phyloP scores from a whole-genome alignment of 495 filamentous ascomycete species.

The Glonium stellatum region DNA sequence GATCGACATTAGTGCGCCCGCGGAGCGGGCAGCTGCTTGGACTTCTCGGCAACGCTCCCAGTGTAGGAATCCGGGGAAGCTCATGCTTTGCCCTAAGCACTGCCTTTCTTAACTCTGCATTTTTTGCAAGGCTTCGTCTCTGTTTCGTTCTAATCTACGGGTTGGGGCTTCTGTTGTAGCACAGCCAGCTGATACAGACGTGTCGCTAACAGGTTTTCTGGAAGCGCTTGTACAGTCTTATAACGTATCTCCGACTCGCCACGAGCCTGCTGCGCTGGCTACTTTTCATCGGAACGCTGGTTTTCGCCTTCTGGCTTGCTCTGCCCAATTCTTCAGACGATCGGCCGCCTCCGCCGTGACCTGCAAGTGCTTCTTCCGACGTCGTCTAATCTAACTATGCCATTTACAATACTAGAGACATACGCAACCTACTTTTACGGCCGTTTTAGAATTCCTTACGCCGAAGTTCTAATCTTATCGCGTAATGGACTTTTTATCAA shows the following conservation, averaged over 20 bases:
- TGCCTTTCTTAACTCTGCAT: neutral
- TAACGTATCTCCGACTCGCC: neutral
- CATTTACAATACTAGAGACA: no score
- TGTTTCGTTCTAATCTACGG: neutral
- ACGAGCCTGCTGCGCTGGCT: neutral
- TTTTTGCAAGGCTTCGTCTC: neutral
- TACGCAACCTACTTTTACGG: no score
- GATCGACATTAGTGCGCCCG: neutral
- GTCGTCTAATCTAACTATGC: no score
- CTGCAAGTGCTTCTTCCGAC: no score
- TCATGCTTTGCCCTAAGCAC: neutral
- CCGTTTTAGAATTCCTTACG: no score
- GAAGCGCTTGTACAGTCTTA: conserved; percentile 2
- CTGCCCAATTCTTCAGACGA: neutral
- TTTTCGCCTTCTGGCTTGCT: neutral
- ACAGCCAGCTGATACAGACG: neutral
- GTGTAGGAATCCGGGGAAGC: no score
- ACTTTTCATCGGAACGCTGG: neutral
- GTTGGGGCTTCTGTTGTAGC: neutral
- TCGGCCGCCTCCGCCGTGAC: neutral
- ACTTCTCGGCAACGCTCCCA: no score
- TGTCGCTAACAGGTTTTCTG: conserved; percentile 1
- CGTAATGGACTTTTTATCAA: no score
- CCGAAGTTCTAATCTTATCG: no score
- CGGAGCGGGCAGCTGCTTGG: neutral